Base-by-base conservation (phyloP, 352 stramenopile genomes). In the Elongisporangium undulatum region DNA sequence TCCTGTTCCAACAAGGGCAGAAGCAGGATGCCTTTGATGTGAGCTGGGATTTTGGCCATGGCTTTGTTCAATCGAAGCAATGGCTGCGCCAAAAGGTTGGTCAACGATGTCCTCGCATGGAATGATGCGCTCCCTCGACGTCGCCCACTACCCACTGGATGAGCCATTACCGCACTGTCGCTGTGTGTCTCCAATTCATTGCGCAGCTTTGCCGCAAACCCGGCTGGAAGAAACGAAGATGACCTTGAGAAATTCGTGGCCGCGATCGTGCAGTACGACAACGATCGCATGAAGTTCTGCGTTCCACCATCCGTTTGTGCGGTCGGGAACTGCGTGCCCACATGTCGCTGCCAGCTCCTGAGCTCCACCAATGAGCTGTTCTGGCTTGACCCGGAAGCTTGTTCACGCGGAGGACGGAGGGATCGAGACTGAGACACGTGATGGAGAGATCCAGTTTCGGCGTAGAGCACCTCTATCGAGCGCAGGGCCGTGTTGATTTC, bases 211-310 rank as follows among this genome's bases (percentile, higher is more conserved):
- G 59, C 41, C 12, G 49, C 34, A 20, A 38, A 7, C 0, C 59
- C 62, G 0, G 58, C 52, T 1, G 55, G 64, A 0, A 77, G 38
- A 49, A 79, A 73, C 20, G 59, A 16, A 16, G 60, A 55, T 7
- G 61, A 50, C n/a, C 29, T 57, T 3, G 49, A 56, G 9, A 72
- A 56, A 7, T 41, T 57, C 3, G 55, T 74, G 4, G 69, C 68
- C 17, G 60, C 74, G 34, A 78, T 71, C 6, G 71, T 82, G 55
- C 68, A 79, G 58, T 80, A 79, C 50, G 74, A 60, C 2, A 80
- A 57, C n/a, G 71, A 71, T 3, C 64, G 55, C 13, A 80, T 21
- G n/a, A 78, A 80, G 15, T 53, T 61, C 2, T 49, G 51, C 12
- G 59, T 23, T n/a, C 45, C 48, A 0, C 34, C 49, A 5, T 19